phyloP scores from a whole-genome alignment of 805 yeast genomes.

The Blastobotrys chiropterorum region DNA sequence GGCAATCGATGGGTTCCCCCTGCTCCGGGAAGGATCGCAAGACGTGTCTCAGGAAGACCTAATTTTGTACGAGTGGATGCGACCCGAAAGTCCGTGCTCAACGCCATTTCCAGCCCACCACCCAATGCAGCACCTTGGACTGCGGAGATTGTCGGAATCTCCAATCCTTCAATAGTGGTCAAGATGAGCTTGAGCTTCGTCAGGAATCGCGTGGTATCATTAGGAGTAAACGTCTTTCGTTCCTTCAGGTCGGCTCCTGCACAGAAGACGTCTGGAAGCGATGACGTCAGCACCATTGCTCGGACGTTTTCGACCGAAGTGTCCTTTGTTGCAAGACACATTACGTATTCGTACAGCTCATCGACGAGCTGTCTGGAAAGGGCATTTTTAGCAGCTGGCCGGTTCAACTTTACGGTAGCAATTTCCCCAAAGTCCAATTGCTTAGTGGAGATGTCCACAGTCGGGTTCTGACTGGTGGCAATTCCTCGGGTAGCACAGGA shows the following conservation, averaged over 20 bases:
- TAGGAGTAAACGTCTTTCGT: conserved; percentile 28
- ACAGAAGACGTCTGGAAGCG: conserved; percentile 23
- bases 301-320: conserved; percentile 14
- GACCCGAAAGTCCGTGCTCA: conserved; percentile 37
- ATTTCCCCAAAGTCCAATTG: conserved; percentile 14
- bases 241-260: conserved; percentile 42
- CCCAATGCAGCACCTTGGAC: conserved; percentile 40
- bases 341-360: conserved; percentile 24
- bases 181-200: conserved; percentile 29
- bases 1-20: conserved; percentile 51
- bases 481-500: not conserved
- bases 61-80: conserved; percentile 31
- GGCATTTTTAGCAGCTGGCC: conserved; percentile 31
- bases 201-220: conserved; percentile 26
- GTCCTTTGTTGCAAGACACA: conserved; percentile 15
- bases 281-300: conserved; percentile 24
- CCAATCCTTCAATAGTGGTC: conserved; percentile 26
- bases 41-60: conserved; percentile 39
- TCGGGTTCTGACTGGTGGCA: not conserved
- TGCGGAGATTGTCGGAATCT: conserved; percentile 39
- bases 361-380: conserved; percentile 24
- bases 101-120: conserved; percentile 41
- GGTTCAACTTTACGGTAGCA: conserved; percentile 24
- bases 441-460: not conserved
- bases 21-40: conserved; percentile 44